Base-by-base conservation (phyloP, 345 rosid genomes). In the Excoecaria agallocha region DNA sequence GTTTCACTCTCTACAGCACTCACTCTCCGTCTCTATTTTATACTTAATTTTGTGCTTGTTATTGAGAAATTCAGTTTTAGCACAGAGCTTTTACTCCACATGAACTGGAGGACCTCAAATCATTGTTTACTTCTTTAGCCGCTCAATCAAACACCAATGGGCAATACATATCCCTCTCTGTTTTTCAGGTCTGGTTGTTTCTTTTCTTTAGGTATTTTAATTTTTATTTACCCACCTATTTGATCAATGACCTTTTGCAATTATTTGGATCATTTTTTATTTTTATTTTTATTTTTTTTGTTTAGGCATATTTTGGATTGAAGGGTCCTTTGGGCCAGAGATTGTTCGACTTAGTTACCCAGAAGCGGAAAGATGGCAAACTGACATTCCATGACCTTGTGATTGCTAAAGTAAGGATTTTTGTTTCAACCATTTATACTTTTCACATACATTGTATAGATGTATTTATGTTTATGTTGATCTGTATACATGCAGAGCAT, bases 321-420 rank as follows among this genome's bases (percentile, higher is more conserved):
- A 85, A 71, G 51, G 90, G 91, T 71, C 74, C 83, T 73, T 84
- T 91, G 50, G 91, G 93, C 5, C 86, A 90, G 72, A 83, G 93
- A 74, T 57, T 91, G 79, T 91, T 91, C 22, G 82, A 90, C 83
- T 80, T 90, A 78, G 82, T 86, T 54, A 89, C 90, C 54, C 94
- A 76, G 81, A 84, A 83, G 3, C 66, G 97, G 69, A 84, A 82
- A 81, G 97, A 91, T 80, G 71, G 77, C 73, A 82, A 85, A 77
- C 79, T 91, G 76, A 72, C 82, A 52, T 90, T 83, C 25, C 85
- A 90, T 78, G 98, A 90, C 82, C 92, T 94, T 58, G 90, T 94
- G 52, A 87, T 88, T 77, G 93, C 95, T n/a, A 94, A 94, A 83
- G 95, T 89, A 78, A 77, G 87, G 51, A 43, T 73, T 60, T 30